A percentile compares a stretch with the other conserved stretches of the same genome.
These are phyloP conservation scores for Gossypium arboreum DNA, from an alignment of 345 rosid species.

Conservation along the genomic window DNA sequence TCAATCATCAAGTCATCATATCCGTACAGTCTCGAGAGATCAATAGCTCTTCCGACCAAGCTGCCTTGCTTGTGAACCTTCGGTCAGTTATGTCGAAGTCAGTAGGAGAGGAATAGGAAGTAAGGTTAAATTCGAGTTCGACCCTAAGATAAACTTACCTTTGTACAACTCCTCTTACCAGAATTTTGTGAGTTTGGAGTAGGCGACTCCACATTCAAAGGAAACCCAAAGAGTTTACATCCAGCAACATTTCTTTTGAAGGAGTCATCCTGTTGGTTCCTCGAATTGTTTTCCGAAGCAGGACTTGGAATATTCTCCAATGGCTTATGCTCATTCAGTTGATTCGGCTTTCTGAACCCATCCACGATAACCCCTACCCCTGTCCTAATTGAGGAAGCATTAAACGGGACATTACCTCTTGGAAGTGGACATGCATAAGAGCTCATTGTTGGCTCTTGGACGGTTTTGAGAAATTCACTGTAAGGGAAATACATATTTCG, in stretches of 20 bases:
- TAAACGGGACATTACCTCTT: slow-evolving; percentile 34
- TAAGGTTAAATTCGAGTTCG: slow-evolving; percentile 9
- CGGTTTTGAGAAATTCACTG: slow-evolving; percentile 27
- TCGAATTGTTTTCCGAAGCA: slow-evolving; percentile 29
- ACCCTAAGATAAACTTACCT: slow-evolving; percentile 44
- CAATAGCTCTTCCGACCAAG: slow-evolving; percentile 88
- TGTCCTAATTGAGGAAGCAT: slow-evolving; percentile 28
- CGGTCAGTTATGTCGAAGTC: slow-evolving; percentile 10
- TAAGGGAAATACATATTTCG: slow-evolving; percentile 45
- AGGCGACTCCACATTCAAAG: slow-evolving; percentile 53
- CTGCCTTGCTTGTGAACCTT: slow-evolving; percentile 99
- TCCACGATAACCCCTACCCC: slow-evolving; percentile 27
- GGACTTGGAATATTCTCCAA: slow-evolving; percentile 37
- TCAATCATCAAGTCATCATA: slow-evolving; percentile 67
- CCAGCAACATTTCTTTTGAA: slow-evolving; percentile 42
- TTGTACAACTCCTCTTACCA: slow-evolving; percentile 87
- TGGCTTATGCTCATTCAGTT: slow-evolving; percentile 33
- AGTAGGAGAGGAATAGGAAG: slow-evolving; percentile 17
- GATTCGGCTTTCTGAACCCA: slow-evolving; percentile 35
- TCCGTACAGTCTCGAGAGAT: slow-evolving; percentile 64
- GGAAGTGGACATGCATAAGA: slow-evolving; percentile 34
- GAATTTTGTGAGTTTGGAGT: slow-evolving; percentile 49
- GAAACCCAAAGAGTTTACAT: slow-evolving; percentile 83
- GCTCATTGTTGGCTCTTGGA: slow-evolving; percentile 32
- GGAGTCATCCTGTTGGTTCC: slow-evolving; percentile 34